A percentile compares a stretch with the other conserved stretches of the same genome.
Conservation (phyloP, 176 grass and related monocot species). For the Hordeum vulgare region DNA sequence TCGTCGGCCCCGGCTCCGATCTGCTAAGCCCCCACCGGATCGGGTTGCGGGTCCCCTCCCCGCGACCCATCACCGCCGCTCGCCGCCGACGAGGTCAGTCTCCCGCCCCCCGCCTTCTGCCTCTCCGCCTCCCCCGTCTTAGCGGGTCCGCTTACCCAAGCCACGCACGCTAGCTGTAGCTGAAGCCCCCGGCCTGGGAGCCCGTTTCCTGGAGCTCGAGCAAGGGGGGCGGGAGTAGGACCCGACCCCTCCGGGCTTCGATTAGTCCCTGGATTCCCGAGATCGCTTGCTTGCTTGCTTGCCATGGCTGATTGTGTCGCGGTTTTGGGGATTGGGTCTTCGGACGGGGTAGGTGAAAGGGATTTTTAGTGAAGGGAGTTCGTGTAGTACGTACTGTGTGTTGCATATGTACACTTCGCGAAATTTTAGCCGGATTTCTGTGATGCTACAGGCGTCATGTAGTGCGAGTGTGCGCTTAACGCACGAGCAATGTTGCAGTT, state of each 20-base stretch:
- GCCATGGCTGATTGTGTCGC: background rate
- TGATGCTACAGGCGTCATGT: background rate
- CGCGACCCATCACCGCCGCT: slow-evolving; percentile 29
- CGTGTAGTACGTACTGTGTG: background rate
- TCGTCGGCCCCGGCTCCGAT: slow-evolving; percentile 43
- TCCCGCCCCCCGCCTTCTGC: background rate
- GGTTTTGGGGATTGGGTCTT: slow-evolving; percentile 2
- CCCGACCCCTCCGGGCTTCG: background rate
- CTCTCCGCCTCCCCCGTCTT: background rate
- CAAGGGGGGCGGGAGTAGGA: background rate
- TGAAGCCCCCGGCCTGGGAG: slow-evolving; percentile 1
- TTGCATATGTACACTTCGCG: background rate
- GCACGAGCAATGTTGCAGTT: background rate
- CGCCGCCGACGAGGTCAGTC: slow-evolving; percentile 49
- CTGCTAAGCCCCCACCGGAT: slow-evolving; percentile 53
- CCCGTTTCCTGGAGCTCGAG: slow-evolving; percentile 13
- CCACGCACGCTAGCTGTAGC: slow-evolving; percentile 37
- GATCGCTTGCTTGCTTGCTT: slow-evolving; percentile 22
- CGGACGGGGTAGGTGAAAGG: background rate
- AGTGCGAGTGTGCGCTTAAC: background rate
- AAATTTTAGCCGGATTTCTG: background rate
- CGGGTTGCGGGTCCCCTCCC: slow-evolving; percentile 63
- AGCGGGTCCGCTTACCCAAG: slow-evolving; percentile 27
- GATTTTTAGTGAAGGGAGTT: background rate
- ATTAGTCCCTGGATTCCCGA: background rate